Conservation (phyloP, 2,329 filamentous ascomycete species). For the Teratosphaeriaceae sp. region DNA sequence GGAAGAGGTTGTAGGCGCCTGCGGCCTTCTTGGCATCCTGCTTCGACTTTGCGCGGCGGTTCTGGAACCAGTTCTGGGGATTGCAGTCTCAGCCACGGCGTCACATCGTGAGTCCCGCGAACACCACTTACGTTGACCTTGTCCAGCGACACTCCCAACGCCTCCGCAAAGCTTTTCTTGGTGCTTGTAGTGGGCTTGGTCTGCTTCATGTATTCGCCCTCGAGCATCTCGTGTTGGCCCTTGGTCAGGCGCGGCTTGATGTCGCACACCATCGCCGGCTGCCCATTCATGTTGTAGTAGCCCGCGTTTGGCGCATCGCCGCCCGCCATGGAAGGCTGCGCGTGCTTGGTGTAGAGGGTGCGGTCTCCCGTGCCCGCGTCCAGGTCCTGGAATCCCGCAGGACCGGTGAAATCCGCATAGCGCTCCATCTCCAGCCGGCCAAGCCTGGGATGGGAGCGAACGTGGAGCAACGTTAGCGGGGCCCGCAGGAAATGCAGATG, state of each 20-base stretch:
- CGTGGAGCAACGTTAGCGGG: background rate
- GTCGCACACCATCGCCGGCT: conserved; percentile 31
- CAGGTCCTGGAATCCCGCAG: conserved; percentile 2
- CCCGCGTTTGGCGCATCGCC: conserved; percentile 9
- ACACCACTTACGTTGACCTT: conserved; percentile 48
- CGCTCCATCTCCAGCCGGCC: conserved; percentile 6
- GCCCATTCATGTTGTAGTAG: conserved; percentile 13
- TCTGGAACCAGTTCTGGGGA: conserved; percentile 52
- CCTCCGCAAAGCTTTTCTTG: conserved; percentile 45
- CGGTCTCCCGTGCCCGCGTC: conserved; percentile 3
- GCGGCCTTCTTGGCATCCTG: conserved; percentile 45
- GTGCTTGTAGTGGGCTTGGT: conserved; percentile 44
- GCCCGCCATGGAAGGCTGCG: conserved; percentile 5
- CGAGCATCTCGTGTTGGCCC: conserved; percentile 47
- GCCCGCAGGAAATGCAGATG: background rate
- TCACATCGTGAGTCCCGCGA: conserved; percentile 3
- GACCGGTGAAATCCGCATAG: conserved; percentile 5
- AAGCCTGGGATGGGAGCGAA: background rate
- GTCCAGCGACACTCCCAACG: conserved; percentile 43
- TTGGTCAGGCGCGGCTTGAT: conserved; percentile 48
- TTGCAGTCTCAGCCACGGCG: conserved; percentile 26
- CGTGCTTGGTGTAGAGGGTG: conserved; percentile 3
- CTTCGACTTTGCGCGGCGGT: conserved; percentile 47
- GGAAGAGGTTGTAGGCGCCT: conserved; percentile 21
- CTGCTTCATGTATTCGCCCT: conserved; percentile 42